Percentiles rank a stretch among this genome's conserved stretches.
Conservation (phyloP, 345 rosid species). For the Ricinus communis region DNA sequence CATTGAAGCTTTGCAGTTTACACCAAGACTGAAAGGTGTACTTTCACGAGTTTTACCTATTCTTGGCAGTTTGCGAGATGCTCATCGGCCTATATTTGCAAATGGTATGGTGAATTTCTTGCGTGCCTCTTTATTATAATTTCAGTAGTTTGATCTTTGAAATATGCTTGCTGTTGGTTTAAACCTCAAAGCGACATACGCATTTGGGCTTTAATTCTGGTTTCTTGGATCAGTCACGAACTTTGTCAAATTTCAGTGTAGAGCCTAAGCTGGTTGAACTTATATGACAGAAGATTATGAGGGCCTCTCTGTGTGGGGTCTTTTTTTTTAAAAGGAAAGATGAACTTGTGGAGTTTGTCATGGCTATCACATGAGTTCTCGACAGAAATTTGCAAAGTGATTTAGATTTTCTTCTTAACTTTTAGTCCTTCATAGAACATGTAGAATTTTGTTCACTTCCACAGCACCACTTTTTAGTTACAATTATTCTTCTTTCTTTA, state of each 20-base stretch:
- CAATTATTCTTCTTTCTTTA: neutral
- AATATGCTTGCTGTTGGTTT: constrained; percentile 8
- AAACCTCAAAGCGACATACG: neutral
- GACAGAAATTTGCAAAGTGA: neutral
- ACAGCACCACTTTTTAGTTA: neutral
- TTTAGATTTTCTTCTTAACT: neutral
- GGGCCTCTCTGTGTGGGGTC: neutral
- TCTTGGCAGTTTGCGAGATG: constrained; percentile 88
- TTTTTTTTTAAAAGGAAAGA: neutral
- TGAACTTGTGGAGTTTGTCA: neutral
- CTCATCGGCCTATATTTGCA: constrained; percentile 87
- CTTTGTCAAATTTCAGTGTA: constrained; percentile 5
- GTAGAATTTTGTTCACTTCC: neutral
- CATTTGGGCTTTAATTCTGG: neutral
- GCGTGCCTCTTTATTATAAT: constrained; percentile 4
- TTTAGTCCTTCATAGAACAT: neutral
- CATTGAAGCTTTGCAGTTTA: constrained; percentile 86
- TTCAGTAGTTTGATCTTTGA: constrained; percentile 10
- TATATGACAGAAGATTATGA: neutral
- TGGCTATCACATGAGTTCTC: neutral
- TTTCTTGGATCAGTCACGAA: neutral
- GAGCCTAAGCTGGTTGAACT: neutral
- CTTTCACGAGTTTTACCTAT: constrained; percentile 82
- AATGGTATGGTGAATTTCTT: constrained; percentile 54
- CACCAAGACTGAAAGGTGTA: constrained; percentile 86